Conservation (phyloP, 345 rosid species). For the Boechera stricta region DNA sequence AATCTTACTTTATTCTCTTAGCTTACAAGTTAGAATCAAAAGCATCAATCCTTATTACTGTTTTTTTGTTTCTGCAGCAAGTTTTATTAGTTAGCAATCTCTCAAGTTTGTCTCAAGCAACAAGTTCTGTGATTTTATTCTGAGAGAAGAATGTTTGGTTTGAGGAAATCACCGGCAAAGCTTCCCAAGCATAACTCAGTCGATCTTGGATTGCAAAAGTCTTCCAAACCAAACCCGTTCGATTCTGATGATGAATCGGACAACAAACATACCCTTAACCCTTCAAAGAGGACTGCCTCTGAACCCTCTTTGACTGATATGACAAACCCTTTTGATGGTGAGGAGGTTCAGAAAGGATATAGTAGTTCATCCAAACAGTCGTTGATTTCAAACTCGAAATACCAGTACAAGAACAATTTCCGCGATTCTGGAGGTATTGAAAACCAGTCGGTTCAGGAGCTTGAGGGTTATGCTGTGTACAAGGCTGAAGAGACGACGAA, state of each 20-base stretch:
- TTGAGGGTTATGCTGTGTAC: conserved; percentile 81
- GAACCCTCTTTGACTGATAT: conserved; percentile 56
- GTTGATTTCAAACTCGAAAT: conserved; percentile 47
- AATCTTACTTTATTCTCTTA: conserved; percentile 15
- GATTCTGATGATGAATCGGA: conserved; percentile 78
- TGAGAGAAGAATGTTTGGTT: conserved; percentile 58
- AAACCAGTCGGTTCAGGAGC: conserved; percentile 87
- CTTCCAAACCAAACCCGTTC: conserved; percentile 75
- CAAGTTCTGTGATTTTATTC: conserved; percentile 17
- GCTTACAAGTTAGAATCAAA: conserved; percentile 38
- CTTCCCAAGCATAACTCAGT: conserved; percentile 57
- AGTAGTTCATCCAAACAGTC: conserved; percentile 54
- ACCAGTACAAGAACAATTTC: conserved; percentile 80
- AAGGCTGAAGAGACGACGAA: conserved; percentile 96
- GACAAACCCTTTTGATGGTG: conserved; percentile 66
- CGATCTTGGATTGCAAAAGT: conserved; percentile 49
- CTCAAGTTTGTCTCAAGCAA: not conserved
- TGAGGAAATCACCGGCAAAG: conserved; percentile 71
- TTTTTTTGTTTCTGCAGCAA: conserved; percentile 46
- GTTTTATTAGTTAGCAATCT: conserved; percentile 35
- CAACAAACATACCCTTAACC: conserved; percentile 53
- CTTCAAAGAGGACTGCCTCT: conserved; percentile 62
- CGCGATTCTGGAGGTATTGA: conserved; percentile 83
- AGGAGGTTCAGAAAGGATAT: conserved; percentile 43
- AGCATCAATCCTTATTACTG: conserved; percentile 10